Conservation (phyloP, 1,284 basidiomycete species). For the Ustilago xerochloae region DNA sequence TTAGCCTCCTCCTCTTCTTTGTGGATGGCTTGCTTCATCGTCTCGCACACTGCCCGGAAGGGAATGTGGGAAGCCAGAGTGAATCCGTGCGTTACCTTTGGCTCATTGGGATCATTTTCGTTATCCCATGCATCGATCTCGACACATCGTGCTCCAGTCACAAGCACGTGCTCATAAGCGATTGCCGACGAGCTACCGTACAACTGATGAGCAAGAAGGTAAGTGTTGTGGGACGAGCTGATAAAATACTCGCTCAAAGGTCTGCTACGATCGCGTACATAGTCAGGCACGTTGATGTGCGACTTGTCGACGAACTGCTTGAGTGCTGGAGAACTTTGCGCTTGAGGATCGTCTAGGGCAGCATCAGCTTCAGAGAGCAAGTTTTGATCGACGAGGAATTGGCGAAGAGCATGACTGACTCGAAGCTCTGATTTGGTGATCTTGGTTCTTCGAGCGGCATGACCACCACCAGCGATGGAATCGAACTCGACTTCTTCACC, state of each 20-base stretch:
- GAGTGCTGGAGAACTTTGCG: conserved; percentile 30
- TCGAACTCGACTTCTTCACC: conserved; percentile 56
- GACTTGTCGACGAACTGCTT: conserved; percentile 47
- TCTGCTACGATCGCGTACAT: conserved; percentile 49
- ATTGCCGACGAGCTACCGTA: conserved; percentile 74
- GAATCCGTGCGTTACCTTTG: conserved; percentile 73
- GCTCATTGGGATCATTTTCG: conserved; percentile 70
- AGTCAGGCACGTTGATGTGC: conserved; percentile 51
- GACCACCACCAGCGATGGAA: conserved; percentile 59
- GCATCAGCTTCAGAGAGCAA: conserved; percentile 41
- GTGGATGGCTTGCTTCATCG: conserved; percentile 46
- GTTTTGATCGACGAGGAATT: conserved; percentile 43
- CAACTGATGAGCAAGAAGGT: conserved; percentile 75
- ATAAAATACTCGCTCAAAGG: conserved; percentile 61
- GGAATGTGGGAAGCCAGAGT: conserved; percentile 51
- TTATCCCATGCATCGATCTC: conserved; percentile 78
- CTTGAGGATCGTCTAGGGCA: conserved; percentile 15
- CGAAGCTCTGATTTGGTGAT: conserved; percentile 53
- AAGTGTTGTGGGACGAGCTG: conserved; percentile 74
- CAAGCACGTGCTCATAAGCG: conserved; percentile 74
- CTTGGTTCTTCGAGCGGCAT: conserved; percentile 49
- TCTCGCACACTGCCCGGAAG: conserved; percentile 50
- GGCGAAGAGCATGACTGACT: conserved; percentile 53
- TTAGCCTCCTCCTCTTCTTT: conserved; percentile 33
- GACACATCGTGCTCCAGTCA: conserved; percentile 74